Percentiles rank a stretch among this genome's conserved stretches.
Conservation (phyloP, 768 basidiomycete species). For the Rhodotorula paludigena region DNA sequence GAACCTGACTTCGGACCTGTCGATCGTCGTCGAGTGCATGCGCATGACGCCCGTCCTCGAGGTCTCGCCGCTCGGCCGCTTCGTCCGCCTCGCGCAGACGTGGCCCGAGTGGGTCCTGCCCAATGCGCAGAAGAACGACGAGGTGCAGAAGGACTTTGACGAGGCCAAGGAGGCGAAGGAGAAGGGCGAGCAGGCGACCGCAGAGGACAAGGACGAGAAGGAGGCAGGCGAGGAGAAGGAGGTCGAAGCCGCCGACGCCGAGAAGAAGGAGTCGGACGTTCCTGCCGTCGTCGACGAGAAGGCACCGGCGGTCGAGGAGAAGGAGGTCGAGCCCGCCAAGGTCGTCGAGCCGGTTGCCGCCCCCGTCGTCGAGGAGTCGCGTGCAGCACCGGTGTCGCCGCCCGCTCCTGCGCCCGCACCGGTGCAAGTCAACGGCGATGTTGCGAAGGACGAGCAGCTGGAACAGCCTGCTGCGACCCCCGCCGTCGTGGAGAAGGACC, state of each 20-base stretch:
- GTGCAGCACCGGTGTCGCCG: no score
- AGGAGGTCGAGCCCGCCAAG: slow-evolving; percentile 45
- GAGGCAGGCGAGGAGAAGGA: not conserved
- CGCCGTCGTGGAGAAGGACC: not conserved
- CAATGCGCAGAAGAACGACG: slow-evolving; percentile 51
- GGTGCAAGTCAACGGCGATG: not conserved
- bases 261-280: not conserved
- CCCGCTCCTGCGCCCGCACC: not conserved
- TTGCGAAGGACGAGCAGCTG: not conserved
- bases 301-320: slow-evolving; percentile 47
- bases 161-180: slow-evolving; percentile 14
- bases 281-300: not conserved
- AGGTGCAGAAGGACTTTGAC: slow-evolving; percentile 29
- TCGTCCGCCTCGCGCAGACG: slow-evolving; percentile 56
- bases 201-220: not conserved
- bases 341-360: slow-evolving; percentile 40
- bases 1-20: slow-evolving; percentile 56
- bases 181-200: not conserved
- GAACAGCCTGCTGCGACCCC: not conserved
- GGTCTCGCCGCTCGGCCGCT: slow-evolving; percentile 48
- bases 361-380: slow-evolving; percentile 10
- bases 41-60: slow-evolving; percentile 64
- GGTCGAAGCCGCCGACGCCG: not conserved
- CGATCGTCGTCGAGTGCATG: slow-evolving; percentile 67
- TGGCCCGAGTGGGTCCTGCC: slow-evolving; percentile 66